Percentiles rank a stretch among this genome's conserved stretches.
Evolutionary conservation across 2,329 filamentous ascomycete species (phyloP).

Genomic region (Plectosphaerella cucumerina): DNA sequence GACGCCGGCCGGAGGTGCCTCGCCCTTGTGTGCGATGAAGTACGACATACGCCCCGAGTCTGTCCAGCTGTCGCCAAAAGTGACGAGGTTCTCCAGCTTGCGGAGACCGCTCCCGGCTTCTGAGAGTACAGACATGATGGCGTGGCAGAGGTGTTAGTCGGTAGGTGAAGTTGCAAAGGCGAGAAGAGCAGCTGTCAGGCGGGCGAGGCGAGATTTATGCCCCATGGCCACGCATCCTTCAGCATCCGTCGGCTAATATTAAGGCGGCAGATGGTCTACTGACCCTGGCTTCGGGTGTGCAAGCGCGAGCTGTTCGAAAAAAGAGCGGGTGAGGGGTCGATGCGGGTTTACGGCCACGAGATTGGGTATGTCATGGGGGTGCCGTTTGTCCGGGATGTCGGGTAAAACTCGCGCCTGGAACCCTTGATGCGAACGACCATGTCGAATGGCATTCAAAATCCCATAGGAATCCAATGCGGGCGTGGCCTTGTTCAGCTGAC

Average conservation of each 20-base stretch:
- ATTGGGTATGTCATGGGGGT: not conserved
- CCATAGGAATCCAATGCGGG: too few species aligned
- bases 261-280: not conserved
- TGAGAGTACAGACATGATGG: not conserved
- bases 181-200: too few species aligned
- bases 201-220: too few species aligned
- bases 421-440: too few species aligned
- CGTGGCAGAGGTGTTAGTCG: not conserved
- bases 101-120: slow-evolving; percentile 21
- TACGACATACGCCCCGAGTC: slow-evolving; percentile 66
- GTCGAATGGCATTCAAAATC: too few species aligned
- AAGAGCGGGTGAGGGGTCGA: not conserved
- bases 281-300: not conserved
- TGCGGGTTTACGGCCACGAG: not conserved
- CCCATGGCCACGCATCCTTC: too few species aligned
- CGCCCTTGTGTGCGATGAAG: slow-evolving; percentile 53
- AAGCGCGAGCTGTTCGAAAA: not conserved
- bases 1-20: slow-evolving; percentile 57
- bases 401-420: too few species aligned
- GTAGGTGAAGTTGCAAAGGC: too few species aligned
- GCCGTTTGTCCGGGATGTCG: too few species aligned
- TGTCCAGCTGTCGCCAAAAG: slow-evolving; percentile 74
- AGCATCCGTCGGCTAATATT: not conserved
- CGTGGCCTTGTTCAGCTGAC: too few species aligned
- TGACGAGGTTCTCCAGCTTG: slow-evolving; percentile 58